These are phyloP conservation scores for Psidium guajava DNA, from an alignment of 345 rosid genomes.

Conservation along the genomic window DNA sequence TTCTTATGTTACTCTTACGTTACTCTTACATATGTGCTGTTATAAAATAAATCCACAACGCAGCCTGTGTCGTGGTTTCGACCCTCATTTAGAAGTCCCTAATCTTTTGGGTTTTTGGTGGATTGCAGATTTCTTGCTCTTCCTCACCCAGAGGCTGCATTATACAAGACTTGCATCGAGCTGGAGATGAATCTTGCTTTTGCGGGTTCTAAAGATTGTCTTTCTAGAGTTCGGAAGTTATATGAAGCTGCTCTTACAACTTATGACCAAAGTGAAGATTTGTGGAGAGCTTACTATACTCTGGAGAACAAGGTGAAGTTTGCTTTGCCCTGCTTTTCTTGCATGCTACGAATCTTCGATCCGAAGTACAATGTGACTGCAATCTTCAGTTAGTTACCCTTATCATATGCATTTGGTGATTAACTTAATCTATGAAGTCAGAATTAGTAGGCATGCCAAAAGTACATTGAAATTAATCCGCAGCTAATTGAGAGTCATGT, in stretches of 20 bases:
- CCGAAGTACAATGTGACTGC: neutral
- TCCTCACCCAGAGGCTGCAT: slow-evolving; percentile 64
- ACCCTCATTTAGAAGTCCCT: neutral
- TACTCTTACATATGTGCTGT: neutral
- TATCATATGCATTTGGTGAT: neutral
- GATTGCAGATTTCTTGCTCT: slow-evolving; percentile 62
- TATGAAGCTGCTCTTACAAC: slow-evolving; percentile 71
- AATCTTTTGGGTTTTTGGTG: neutral
- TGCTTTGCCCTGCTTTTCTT: neutral
- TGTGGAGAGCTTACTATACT: slow-evolving; percentile 70
- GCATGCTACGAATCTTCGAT: neutral
- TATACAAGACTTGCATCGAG: slow-evolving; percentile 65
- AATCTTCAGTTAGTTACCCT: neutral
- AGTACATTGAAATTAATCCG: neutral
- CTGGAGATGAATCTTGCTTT: slow-evolving; percentile 61
- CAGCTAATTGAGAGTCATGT: neutral
- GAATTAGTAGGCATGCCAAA: neutral
- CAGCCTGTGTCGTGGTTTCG: neutral
- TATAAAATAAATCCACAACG: neutral
- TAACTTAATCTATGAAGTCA: neutral
- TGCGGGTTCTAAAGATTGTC: slow-evolving; percentile 42
- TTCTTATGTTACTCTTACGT: neutral
- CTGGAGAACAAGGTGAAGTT: slow-evolving; percentile 53
- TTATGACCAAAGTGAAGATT: slow-evolving; percentile 42
- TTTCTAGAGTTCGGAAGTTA: slow-evolving; percentile 47